Percentiles rank a stretch among this genome's conserved stretches.
Evolutionary conservation across 495 filamentous ascomycete species (phyloP).

Genomic region (Penicillium cinerascens): DNA sequence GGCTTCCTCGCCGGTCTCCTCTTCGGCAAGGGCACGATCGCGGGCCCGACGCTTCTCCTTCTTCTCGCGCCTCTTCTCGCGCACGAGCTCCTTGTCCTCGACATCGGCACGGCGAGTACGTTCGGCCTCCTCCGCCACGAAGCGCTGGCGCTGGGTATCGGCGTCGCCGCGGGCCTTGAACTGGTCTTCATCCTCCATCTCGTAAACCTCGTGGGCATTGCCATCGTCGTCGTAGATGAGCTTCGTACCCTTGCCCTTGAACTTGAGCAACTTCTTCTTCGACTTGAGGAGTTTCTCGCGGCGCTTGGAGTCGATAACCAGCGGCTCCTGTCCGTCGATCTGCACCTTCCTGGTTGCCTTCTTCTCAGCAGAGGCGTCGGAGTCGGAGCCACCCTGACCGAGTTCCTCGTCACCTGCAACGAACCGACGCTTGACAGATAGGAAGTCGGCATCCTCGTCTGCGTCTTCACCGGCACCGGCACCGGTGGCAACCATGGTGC

Average conservation of each 20-base stretch:
- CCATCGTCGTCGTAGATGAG: conserved; percentile 93
- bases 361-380: conserved; percentile 18
- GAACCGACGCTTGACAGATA: conserved; percentile 82
- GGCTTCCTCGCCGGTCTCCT: conserved; percentile 37
- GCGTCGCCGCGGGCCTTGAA: conserved; percentile 73
- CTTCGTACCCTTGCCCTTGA: conserved; percentile 78
- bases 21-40: conserved; percentile 54
- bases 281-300: conserved; percentile 88
- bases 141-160: conserved; percentile 68
- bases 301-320: conserved; percentile 88
- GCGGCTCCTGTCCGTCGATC: conserved; percentile 55
- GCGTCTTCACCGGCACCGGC: conserved; percentile 41
- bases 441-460: conserved; percentile 73
- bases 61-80: conserved; percentile 80
- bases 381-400: conserved; percentile 20
- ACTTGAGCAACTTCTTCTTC: conserved; percentile 88
- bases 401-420: conserved; percentile 47
- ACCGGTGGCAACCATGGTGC: conserved; percentile 38
- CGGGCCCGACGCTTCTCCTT: conserved; percentile 77
- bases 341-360: conserved; percentile 37
- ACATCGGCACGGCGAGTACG: conserved; percentile 75
- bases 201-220: conserved; percentile 75
- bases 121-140: conserved; percentile 67
- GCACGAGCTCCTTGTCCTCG: conserved; percentile 74
- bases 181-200: conserved; percentile 75